Evolutionary conservation across 352 stramenopile species (phyloP).

Genomic region (Phytophthora uliginosa): DNA sequence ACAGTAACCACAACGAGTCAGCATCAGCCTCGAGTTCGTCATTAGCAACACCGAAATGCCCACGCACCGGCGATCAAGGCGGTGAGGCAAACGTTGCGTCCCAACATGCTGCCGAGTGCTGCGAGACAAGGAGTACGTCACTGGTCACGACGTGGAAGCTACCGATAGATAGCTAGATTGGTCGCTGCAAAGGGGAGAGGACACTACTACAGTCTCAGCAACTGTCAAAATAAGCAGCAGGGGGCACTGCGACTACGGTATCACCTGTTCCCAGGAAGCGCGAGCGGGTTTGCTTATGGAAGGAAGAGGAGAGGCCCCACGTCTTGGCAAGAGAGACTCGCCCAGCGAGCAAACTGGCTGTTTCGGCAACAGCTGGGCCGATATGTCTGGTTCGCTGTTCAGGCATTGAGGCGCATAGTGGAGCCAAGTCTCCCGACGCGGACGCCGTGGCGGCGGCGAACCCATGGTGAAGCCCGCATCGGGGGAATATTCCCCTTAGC

Average conservation of each 20-base stretch:
- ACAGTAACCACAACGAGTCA: background rate
- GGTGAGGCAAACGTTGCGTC: constrained; percentile 36
- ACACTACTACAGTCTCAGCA: background rate
- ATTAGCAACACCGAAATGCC: constrained; percentile 1
- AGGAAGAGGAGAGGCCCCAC: background rate
- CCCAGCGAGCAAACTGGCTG: background rate
- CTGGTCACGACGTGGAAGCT: constrained; percentile 27
- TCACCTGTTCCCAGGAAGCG: background rate
- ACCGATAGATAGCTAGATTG: background rate
- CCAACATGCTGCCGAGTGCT: constrained; percentile 17
- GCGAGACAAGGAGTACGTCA: constrained; percentile 16
- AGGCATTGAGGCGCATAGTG: background rate
- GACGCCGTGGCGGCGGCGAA: background rate
- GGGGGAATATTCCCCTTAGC: background rate
- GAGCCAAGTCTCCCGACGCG: background rate
- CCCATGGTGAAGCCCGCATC: background rate
- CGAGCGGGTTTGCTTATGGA: constrained; percentile 2
- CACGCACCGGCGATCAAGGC: constrained; percentile 37
- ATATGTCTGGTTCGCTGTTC: constrained; percentile 2
- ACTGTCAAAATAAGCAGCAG: constrained; percentile 6
- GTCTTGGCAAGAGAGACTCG: constrained; percentile 4
- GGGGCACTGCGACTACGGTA: background rate
- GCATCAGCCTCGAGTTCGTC: background rate
- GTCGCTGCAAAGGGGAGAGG: background rate
- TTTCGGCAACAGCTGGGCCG: background rate